A percentile compares a stretch with the other conserved stretches of the same genome.
These are phyloP conservation scores for Ilyonectria mors-panacis DNA, from an alignment of 2,329 filamentous ascomycete genomes.

Conservation along the genomic window DNA sequence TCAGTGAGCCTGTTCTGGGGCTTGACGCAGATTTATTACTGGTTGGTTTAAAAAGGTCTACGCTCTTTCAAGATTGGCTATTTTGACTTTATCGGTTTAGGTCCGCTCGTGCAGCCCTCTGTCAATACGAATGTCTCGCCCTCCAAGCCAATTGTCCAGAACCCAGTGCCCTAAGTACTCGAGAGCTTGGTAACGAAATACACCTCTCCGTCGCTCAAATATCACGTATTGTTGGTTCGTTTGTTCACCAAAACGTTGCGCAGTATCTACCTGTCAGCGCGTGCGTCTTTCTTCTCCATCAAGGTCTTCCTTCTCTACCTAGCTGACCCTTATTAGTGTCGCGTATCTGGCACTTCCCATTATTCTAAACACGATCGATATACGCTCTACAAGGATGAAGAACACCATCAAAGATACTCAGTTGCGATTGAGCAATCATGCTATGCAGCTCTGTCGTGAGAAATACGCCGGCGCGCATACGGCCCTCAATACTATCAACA, in stretches of 20 bases:
- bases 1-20: not conserved
- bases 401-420: not conserved
- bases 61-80: not conserved
- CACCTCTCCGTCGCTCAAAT: not conserved
- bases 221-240: not conserved
- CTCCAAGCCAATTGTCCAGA: not conserved
- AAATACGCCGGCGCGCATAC: not conserved
- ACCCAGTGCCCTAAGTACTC: not conserved
- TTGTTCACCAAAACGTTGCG: not conserved
- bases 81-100: not conserved
- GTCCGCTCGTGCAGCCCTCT: not conserved
- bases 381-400: not conserved
- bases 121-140: not conserved
- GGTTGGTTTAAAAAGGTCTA: not conserved
- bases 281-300: not conserved
- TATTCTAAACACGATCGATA: not conserved
- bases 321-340: not conserved
- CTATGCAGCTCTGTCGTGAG: not conserved
- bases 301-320: not conserved
- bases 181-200: not conserved
- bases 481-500: not conserved
- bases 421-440: not conserved
- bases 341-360: not conserved
- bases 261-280: not conserved
- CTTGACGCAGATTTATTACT: not conserved